Evolutionary conservation across 352 stramenopile genomes (phyloP).

Genomic region (Globisporangium emineosum): DNA sequence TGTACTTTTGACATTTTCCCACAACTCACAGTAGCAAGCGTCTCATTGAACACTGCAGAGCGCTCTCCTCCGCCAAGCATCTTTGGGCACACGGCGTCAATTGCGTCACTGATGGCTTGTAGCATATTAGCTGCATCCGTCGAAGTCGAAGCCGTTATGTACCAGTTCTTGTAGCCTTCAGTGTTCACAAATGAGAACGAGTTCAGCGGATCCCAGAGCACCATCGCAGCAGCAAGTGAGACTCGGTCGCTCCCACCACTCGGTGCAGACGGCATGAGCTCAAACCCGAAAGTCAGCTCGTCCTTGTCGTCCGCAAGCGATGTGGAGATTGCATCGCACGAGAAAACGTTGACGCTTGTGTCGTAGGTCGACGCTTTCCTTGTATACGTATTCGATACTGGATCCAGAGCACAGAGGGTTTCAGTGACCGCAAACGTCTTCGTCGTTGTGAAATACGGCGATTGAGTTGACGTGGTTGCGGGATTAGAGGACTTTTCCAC

Average conservation of each 20-base stretch:
- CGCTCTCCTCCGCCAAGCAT: constrained; percentile 27
- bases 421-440: constrained; percentile 35
- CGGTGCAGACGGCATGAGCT: constrained; percentile 29
- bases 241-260: constrained; percentile 18
- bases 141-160: constrained; percentile 18
- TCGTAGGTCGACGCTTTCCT: constrained; percentile 28
- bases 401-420: constrained; percentile 27
- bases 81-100: constrained; percentile 21
- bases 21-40: constrained; percentile 30
- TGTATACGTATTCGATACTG: constrained; percentile 24
- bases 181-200: constrained; percentile 42
- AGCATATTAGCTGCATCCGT: constrained; percentile 15
- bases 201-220: constrained; percentile 43
- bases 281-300: constrained; percentile 41
- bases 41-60: constrained; percentile 58
- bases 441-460: constrained; percentile 39
- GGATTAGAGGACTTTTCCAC: constrained; percentile 20
- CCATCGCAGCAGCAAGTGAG: constrained; percentile 31
- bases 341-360: constrained; percentile 30
- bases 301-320: constrained; percentile 43
- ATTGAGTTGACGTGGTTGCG: constrained; percentile 20
- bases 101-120: constrained; percentile 33
- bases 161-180: constrained; percentile 51
- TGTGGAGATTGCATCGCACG: constrained; percentile 43
- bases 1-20: constrained; percentile 27